Evolutionary conservation across 768 basidiomycete species (phyloP), one percentile per base, ranked within the genome.

Genomic region (Podaxis pistillaris): DNA sequence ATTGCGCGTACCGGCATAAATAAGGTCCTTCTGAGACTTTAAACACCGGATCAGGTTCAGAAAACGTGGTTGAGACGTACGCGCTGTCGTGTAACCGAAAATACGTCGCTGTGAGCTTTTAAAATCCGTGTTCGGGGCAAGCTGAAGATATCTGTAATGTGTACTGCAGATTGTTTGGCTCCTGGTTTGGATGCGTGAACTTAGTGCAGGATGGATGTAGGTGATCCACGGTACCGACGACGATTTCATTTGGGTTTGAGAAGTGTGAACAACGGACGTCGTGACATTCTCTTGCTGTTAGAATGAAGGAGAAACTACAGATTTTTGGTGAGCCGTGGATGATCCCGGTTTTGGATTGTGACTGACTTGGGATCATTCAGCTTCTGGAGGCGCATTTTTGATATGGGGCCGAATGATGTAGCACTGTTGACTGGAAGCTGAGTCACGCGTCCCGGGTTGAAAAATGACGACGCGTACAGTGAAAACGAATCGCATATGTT

Each of bases 1-100:
- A 64, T 83, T 87, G n/a, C 89, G 81, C 33, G 82, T 75, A 12
- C 87, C 87, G 0, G 85, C 73, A 63, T 85, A 86, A 17, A 88
- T 71, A 4, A 80, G 66, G 55, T 78, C 72, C 86, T 88, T 64
- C 8, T 40, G 33, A 56, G 63, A 53, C 15, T 56, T 50, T 54
- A 58, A 41, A 41, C 26, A 50, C 30, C 8, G 58, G 55, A 28
- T 22, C 50, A 26, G 28, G 47, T 38, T 3, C 50, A 46, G 46
- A 49, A 46, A 46, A 12, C 38, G 52, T 51, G 8, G n/a, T 13
- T 9, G 24, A 26, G 15, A 68, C 77, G 4, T 46, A 88, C 88
- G 56, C 80, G 73, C 52, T 76, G 70, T 66, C 86, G 86, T 52
- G 77, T 70, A n/a, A 89, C 73, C 2, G 88, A 72, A 65, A 91